Base-by-base conservation (phyloP, 129 eudicot genomes). In the Saussurea involucrata region DNA sequence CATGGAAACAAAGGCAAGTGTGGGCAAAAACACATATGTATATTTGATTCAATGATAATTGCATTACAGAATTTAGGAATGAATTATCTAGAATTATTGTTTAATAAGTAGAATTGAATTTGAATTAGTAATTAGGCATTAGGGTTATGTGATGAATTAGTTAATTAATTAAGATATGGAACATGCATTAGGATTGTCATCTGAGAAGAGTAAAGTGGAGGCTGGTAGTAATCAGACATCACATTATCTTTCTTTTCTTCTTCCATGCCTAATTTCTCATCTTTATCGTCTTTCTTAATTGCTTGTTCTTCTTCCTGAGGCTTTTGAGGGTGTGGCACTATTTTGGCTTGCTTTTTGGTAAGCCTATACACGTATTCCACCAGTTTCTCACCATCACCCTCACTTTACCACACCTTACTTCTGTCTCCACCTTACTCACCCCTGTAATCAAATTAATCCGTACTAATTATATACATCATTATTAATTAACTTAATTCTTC, bases 181-280 rank as follows among this genome's bases (percentile, higher is more conserved):
- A 73, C 99, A 95, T 2, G 99, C 99, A 82, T 95, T 95, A 24
- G 99, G 99, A 79, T 95, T 95, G 80, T 95, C 99, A 70, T 95
- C 99, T 0, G 97, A 91, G 49, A 95, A 95, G 22, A 95, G 86
- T 78, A n/a, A n/a, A 91, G 99, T 4, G 99, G 99, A 25, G 99
- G 87, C n/a, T 57, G 99, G 99, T 93, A 91, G 79, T 90, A 69
- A 63, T 88, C 40, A 85, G 90, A 83, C 88, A 90, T 84, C 91
- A 89, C 3, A 27, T 27, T 27, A 27, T 37, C 68, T 15, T 44
- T 31, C 73, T 73, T 66, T 24, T n/a, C 58, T 49, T 49, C 20
- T n/a, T 49, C 18, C 21, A 15, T 37, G 10, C 1, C 44, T 37
- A 37, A 37, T 37, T 37, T 49, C 17, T 21, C 58, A 49, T 49